phyloP scores from a whole-genome alignment of 495 filamentous ascomycete genomes.

The Annulohypoxylon maeteangense region DNA sequence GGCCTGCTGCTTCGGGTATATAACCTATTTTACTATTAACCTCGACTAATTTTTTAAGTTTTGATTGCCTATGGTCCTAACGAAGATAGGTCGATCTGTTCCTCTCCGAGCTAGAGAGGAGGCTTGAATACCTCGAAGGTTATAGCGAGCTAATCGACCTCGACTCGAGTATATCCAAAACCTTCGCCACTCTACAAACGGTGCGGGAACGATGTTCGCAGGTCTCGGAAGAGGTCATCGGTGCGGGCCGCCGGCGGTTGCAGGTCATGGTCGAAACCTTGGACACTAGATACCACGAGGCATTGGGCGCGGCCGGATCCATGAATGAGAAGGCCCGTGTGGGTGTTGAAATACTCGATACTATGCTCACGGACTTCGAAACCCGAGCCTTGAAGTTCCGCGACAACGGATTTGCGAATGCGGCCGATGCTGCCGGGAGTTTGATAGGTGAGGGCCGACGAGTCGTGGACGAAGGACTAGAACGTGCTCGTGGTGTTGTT shows the following conservation, averaged over 20 bases:
- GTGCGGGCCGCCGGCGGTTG: constrained; percentile 83
- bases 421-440: constrained; percentile 65
- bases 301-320: constrained; percentile 84
- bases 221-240: constrained; percentile 91
- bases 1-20: constrained; percentile 71
- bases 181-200: constrained; percentile 85
- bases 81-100: constrained; percentile 81
- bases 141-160: constrained; percentile 81
- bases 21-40: constrained; percentile 16
- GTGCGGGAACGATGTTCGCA: constrained; percentile 88
- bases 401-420: constrained; percentile 69
- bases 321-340: constrained; percentile 90
- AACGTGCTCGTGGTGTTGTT: constrained; percentile 79
- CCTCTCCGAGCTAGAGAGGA: constrained; percentile 84
- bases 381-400: constrained; percentile 72
- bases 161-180: constrained; percentile 81
- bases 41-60: constrained; percentile 1
- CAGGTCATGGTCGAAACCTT: constrained; percentile 92
- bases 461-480: constrained; percentile 77
- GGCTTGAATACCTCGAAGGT: constrained; percentile 87
- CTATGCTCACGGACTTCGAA: constrained; percentile 85
- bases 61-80: constrained; percentile 23
- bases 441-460: constrained; percentile 76
- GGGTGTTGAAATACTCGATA: constrained; percentile 86
- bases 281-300: constrained; percentile 90